A percentile compares a stretch with the other conserved stretches of the same genome.
Conservation (phyloP, 2,329 filamentous ascomycete species). For the Talaromyces albobiverticillius region DNA sequence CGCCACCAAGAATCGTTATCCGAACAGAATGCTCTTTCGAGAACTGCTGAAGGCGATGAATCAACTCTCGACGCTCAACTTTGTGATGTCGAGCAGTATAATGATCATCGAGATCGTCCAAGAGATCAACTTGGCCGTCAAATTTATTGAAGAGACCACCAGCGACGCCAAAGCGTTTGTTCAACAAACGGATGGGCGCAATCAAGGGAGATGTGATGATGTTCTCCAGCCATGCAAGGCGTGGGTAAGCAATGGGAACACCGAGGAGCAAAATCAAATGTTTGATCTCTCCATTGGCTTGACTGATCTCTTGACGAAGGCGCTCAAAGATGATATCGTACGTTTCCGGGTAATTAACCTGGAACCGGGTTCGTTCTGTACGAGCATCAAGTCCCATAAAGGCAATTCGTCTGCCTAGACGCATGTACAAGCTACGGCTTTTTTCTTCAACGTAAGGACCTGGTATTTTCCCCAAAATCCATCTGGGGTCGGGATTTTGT, state of each 20-base stretch:
- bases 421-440: conserved; percentile 61
- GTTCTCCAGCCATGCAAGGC: conserved; percentile 95
- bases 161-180: conserved; percentile 83
- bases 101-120: conserved; percentile 65
- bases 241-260: conserved; percentile 67
- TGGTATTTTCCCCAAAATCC: conserved; percentile 72
- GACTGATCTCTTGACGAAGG: conserved; percentile 50
- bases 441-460: conserved; percentile 65
- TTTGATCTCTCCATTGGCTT: conserved; percentile 55
- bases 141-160: conserved; percentile 91
- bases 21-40: conserved; percentile 55
- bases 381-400: conserved; percentile 60
- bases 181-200: conserved; percentile 82
- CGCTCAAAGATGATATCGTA: conserved; percentile 59
- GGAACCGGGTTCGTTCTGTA: conserved; percentile 79
- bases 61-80: conserved; percentile 71
- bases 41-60: conserved; percentile 62
- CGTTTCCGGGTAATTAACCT: conserved; percentile 79
- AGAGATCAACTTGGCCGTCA: conserved; percentile 68
- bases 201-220: conserved; percentile 83
- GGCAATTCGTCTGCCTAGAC: conserved; percentile 63
- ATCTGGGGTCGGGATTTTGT: conserved; percentile 64
- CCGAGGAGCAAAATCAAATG: conserved; percentile 63
- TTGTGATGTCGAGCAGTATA: conserved; percentile 94
- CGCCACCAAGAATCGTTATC: conserved; percentile 61